phyloP scores from a whole-genome alignment of 306 rosid species.

The Dalbergia cochinchinensis region DNA sequence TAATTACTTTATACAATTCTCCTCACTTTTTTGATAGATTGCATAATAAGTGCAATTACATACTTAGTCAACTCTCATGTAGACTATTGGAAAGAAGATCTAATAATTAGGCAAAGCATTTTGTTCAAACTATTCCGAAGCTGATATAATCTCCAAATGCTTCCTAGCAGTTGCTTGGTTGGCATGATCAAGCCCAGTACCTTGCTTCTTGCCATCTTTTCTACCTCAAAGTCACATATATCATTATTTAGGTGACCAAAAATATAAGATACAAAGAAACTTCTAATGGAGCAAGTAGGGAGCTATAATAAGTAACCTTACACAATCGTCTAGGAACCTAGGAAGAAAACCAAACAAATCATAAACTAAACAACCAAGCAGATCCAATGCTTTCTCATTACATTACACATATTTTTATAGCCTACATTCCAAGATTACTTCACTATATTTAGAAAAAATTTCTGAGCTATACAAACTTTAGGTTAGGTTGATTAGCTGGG shows the following conservation, averaged over 20 bases:
- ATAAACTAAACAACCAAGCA: slow-evolving; percentile 20
- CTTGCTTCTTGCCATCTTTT: slow-evolving; percentile 8
- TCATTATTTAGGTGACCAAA: slow-evolving; percentile 36
- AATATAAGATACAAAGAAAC: slow-evolving; percentile 33
- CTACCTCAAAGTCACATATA: slow-evolving; percentile 20
- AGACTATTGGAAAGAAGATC: slow-evolving; percentile 9
- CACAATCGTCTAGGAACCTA: slow-evolving; percentile 12
- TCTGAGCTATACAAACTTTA: slow-evolving; percentile 1
- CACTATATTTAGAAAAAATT: slow-evolving; percentile 14
- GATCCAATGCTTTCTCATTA: background rate
- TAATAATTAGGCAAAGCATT: slow-evolving; percentile 21
- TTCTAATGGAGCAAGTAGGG: slow-evolving; percentile 27
- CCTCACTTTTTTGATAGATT: background rate
- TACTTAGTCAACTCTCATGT: slow-evolving; percentile 26
- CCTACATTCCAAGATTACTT: slow-evolving; percentile 24
- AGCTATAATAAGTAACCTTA: slow-evolving; percentile 45
- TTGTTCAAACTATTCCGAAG: slow-evolving; percentile 18
- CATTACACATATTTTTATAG: slow-evolving; percentile 1
- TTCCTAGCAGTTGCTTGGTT: slow-evolving; percentile 33
- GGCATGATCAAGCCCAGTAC: slow-evolving; percentile 24
- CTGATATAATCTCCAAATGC: background rate
- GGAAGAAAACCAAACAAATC: slow-evolving; percentile 40
- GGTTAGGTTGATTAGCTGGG: slow-evolving; percentile 19
- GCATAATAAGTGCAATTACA: slow-evolving; percentile 2
- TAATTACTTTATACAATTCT: slow-evolving; percentile 27